These are phyloP conservation scores for Phytophthora kernoviae DNA, from an alignment of 352 stramenopile genomes.

Conservation along the genomic window DNA sequence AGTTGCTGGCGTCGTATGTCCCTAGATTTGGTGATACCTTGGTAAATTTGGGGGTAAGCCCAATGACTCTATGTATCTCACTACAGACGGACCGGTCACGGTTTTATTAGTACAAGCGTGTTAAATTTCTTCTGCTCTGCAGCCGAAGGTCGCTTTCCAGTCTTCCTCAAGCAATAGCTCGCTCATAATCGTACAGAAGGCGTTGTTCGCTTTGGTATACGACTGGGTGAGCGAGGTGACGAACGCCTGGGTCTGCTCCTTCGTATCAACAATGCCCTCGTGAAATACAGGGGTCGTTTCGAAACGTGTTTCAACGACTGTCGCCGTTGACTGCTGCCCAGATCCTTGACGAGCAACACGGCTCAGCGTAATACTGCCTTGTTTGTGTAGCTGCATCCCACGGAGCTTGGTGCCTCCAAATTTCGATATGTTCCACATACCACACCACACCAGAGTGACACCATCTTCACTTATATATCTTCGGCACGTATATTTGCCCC, in stretches of 20 bases:
- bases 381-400: constrained; percentile 27
- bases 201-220: constrained; percentile 19
- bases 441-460: constrained; percentile 37
- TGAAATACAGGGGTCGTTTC: constrained; percentile 41
- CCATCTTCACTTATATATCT: constrained; percentile 34
- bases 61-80: too few relatives aligned
- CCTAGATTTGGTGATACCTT: too few relatives aligned
- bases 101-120: background rate
- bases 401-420: constrained; percentile 21
- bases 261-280: constrained; percentile 34
- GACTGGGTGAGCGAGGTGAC: constrained; percentile 23
- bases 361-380: constrained; percentile 11
- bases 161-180: constrained; percentile 35
- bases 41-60: too few relatives aligned
- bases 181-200: constrained; percentile 25
- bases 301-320: constrained; percentile 44
- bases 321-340: background rate
- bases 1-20: too few relatives aligned
- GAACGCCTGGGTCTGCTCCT: constrained; percentile 7
- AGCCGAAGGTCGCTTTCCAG: constrained; percentile 24
- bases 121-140: too few relatives aligned
- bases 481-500: constrained; percentile 37
- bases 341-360: background rate
- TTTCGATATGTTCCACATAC: constrained; percentile 29
- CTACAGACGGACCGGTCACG: too few relatives aligned